These are phyloP conservation scores for Maudiozyma bulderi DNA, from an alignment of 805 yeast genomes.

Conservation along the genomic window DNA sequence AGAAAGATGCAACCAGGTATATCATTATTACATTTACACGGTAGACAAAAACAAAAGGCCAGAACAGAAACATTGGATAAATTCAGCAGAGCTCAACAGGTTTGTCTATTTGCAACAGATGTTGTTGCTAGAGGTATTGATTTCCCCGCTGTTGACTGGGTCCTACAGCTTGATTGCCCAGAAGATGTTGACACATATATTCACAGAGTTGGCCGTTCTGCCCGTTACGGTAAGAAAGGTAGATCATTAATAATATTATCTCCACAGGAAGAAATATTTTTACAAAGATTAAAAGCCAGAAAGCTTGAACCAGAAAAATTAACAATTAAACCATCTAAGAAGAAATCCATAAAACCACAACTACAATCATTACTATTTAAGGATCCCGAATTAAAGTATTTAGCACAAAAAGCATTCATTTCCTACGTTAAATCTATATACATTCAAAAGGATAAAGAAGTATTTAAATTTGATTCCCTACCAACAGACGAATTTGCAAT, in stretches of 20 bases:
- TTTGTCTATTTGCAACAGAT: slow-evolving; percentile 82
- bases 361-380: slow-evolving; percentile 84
- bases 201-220: slow-evolving; percentile 85
- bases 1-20: slow-evolving; percentile 88
- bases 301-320: slow-evolving; percentile 63
- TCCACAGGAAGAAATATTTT: slow-evolving; percentile 72
- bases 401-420: slow-evolving; percentile 92
- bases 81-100: slow-evolving; percentile 68
- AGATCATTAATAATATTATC: slow-evolving; percentile 73
- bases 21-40: slow-evolving; percentile 74
- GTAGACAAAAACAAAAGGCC: slow-evolving; percentile 84
- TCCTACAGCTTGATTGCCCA: slow-evolving; percentile 85
- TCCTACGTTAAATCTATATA: slow-evolving; percentile 81
- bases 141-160: slow-evolving; percentile 92
- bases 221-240: slow-evolving; percentile 78
- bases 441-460: slow-evolving; percentile 78
- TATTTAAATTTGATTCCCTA: slow-evolving; percentile 66
- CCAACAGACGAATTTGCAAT: slow-evolving; percentile 80
- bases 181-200: slow-evolving; percentile 84
- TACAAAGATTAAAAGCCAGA: slow-evolving; percentile 49
- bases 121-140: slow-evolving; percentile 88
- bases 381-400: slow-evolving; percentile 82
- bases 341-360: slow-evolving; percentile 67
- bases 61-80: slow-evolving; percentile 73
- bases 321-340: slow-evolving; percentile 64